phyloP scores from a whole-genome alignment of 2,329 filamentous ascomycete genomes.

The Aspergillus fructus region DNA sequence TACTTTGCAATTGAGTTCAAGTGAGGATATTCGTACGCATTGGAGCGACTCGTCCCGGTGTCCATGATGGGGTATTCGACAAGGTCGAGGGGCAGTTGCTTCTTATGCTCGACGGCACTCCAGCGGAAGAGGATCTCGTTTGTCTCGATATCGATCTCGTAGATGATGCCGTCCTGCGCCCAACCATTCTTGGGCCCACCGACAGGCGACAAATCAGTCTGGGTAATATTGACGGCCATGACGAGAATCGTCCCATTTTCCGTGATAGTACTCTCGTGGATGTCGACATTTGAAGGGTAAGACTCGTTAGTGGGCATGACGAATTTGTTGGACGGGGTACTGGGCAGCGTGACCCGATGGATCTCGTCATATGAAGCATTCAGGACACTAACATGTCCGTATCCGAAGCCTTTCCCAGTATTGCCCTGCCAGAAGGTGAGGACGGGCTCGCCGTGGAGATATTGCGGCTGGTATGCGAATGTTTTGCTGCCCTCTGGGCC shows the following conservation, averaged over 20 bases:
- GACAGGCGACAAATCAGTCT: constrained; percentile 20
- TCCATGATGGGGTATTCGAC: constrained; percentile 12
- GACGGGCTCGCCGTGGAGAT: constrained; percentile 20
- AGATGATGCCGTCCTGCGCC: constrained; percentile 27
- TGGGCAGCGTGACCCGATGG: constrained; percentile 18
- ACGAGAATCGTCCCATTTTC: constrained; percentile 22
- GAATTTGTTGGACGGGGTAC: constrained; percentile 8
- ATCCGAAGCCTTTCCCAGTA: constrained; percentile 17
- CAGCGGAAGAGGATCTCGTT: constrained; percentile 26
- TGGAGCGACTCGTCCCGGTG: constrained; percentile 15
- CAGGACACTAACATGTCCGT: constrained; percentile 20
- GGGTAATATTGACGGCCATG: constrained; percentile 23
- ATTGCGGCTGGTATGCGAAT: constrained; percentile 20
- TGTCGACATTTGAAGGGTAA: constrained; percentile 23
- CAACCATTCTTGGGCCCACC: constrained; percentile 25
- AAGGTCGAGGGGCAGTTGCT: constrained; percentile 20
- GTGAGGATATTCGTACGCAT: constrained; percentile 25
- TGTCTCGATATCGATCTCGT: constrained; percentile 27
- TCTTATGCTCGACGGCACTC: constrained; percentile 24
- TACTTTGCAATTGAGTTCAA: constrained; percentile 25
- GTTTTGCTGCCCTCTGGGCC: constrained; percentile 17
- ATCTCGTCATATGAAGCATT: constrained; percentile 20
- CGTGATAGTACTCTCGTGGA: constrained; percentile 26
- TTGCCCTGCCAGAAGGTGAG: constrained; percentile 28
- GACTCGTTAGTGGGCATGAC: constrained; percentile 11